Percentiles rank a stretch among this genome's conserved stretches.
Evolutionary conservation across 2,329 filamentous ascomycete species (phyloP).

Genomic region (Aspergillus calidoustus): DNA sequence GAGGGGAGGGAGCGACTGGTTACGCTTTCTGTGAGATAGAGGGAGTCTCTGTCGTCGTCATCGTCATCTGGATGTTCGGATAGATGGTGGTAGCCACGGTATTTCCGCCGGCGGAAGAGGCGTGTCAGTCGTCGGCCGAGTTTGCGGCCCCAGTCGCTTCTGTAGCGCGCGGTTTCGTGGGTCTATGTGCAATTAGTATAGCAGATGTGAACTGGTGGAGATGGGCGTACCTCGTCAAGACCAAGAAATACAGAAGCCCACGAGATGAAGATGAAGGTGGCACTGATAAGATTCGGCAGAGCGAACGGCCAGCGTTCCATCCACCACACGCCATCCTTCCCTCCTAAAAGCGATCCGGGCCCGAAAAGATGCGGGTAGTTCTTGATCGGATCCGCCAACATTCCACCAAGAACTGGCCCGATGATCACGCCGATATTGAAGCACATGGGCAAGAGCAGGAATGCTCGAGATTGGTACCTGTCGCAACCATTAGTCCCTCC

Average conservation of each 20-base stretch:
- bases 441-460: constrained; percentile 67
- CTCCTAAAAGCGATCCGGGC: constrained; percentile 60
- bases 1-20: constrained; percentile 31
- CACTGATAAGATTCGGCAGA: constrained; percentile 70
- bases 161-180: constrained; percentile 44
- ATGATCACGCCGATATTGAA: constrained; percentile 69
- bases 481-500: not conserved
- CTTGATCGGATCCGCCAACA: constrained; percentile 68
- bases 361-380: constrained; percentile 69
- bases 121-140: constrained; percentile 41
- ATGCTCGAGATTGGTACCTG: constrained; percentile 57
- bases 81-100: constrained; percentile 43
- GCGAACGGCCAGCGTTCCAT: constrained; percentile 70
- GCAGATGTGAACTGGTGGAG: not conserved
- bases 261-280: constrained; percentile 61
- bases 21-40: constrained; percentile 38
- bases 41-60: constrained; percentile 24
- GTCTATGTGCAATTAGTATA: constrained; percentile 29
- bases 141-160: constrained; percentile 47
- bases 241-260: constrained; percentile 63
- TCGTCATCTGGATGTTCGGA: constrained; percentile 30
- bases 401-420: constrained; percentile 65
- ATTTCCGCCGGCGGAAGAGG: constrained; percentile 28
- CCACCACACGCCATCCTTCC: constrained; percentile 64
- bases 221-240: constrained; percentile 63